A percentile compares a stretch with the other conserved stretches of the same genome.
These are phyloP conservation scores for Eutrema salsugineum DNA, from an alignment of 441 rosid species.

Conservation along the genomic window DNA sequence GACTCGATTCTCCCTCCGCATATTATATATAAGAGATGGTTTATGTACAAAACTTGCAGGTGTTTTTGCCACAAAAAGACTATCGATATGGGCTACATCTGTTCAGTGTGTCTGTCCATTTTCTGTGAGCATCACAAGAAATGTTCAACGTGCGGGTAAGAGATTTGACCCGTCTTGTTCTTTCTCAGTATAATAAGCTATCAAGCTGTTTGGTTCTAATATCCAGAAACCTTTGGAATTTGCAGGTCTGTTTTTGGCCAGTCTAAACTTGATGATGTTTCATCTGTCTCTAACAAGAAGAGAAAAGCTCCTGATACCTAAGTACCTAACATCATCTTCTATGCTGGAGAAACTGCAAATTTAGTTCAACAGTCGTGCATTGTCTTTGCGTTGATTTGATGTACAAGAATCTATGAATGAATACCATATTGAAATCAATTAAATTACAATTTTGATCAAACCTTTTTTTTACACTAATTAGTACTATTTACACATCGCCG, in stretches of 20 bases:
- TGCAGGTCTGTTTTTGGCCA: slow-evolving; percentile 87
- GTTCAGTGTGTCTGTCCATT: slow-evolving; percentile 95
- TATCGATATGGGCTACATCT: slow-evolving; percentile 93
- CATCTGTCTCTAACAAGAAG: slow-evolving; percentile 57
- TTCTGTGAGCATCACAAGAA: slow-evolving; percentile 92
- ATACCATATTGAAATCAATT: not conserved
- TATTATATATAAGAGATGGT: not conserved
- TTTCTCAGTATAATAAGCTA: not conserved
- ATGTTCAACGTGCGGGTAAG: slow-evolving; percentile 95
- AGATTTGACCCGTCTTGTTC: not conserved
- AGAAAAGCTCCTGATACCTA: slow-evolving; percentile 46
- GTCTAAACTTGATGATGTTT: slow-evolving; percentile 54
- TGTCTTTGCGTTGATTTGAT: not conserved
- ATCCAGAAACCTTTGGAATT: not conserved
- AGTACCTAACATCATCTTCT: not conserved
- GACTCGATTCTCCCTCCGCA: not conserved
- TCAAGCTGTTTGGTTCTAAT: slow-evolving; percentile 10
- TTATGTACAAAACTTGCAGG: slow-evolving; percentile 44
- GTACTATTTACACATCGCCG: not conserved
- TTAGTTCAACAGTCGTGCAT: not conserved
- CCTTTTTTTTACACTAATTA: not conserved
- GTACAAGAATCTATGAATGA: not conserved
- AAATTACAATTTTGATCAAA: not conserved
- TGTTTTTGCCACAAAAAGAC: slow-evolving; percentile 98
- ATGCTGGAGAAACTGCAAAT: not conserved